Evolutionary conservation across 345 rosid genomes (phyloP).

Genomic region (Hibiscus syriacus): DNA sequence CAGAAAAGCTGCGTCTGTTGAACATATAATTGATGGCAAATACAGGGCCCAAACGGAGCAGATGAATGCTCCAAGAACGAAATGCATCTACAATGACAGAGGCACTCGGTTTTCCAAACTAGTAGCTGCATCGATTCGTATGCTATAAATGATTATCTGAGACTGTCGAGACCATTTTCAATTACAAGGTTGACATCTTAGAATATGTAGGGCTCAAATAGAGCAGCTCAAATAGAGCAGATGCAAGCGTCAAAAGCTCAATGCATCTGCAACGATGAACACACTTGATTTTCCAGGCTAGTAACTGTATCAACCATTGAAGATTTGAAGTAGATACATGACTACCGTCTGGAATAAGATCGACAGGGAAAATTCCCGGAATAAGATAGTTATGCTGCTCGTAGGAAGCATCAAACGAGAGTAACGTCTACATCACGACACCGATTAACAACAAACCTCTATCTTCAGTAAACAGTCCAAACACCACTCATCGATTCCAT

Average conservation of each 20-base stretch:
- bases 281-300: slow-evolving; percentile 8
- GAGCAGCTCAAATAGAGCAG: slow-evolving; percentile 42
- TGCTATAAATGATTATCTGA: too few relatives aligned
- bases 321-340: slow-evolving; percentile 40
- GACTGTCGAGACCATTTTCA: too few relatives aligned
- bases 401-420: too few relatives aligned
- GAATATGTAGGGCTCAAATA: background rate
- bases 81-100: slow-evolving; percentile 56
- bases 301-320: background rate
- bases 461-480: too few relatives aligned
- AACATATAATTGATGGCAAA: too few relatives aligned
- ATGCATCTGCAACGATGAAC: slow-evolving; percentile 60
- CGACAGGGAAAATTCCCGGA: too few relatives aligned
- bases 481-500: background rate
- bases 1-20: too few relatives aligned
- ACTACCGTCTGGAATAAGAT: slow-evolving; percentile 9
- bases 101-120: slow-evolving; percentile 11
- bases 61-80: slow-evolving; percentile 28
- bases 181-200: background rate
- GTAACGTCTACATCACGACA: background rate
- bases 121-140: background rate
- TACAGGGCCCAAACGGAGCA: slow-evolving; percentile 39
- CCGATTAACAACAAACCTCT: too few relatives aligned
- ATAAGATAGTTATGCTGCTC: too few relatives aligned
- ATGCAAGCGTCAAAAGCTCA: slow-evolving; percentile 28